These are phyloP conservation scores for Aspergillus amoenus DNA, from an alignment of 2,329 filamentous ascomycete species.

Conservation along the genomic window DNA sequence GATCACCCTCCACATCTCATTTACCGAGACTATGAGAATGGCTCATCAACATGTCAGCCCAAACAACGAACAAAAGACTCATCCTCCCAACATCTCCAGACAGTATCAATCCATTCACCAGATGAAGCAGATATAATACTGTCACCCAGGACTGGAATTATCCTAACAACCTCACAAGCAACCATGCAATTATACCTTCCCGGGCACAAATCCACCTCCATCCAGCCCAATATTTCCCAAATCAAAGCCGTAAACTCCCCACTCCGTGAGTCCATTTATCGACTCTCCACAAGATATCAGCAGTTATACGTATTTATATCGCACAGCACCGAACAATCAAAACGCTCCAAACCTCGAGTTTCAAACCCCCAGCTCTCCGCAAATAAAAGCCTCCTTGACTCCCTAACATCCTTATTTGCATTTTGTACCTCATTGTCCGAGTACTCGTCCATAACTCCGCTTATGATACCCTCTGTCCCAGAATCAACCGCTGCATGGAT, in stretches of 20 bases:
- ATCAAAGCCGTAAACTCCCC: conserved; percentile 35
- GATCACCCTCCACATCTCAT: conserved; percentile 17
- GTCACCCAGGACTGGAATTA: conserved; percentile 66
- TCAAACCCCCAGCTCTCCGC: not conserved
- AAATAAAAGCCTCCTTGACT: conserved; percentile 15
- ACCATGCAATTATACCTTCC: conserved; percentile 71
- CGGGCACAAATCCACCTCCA: conserved; percentile 46
- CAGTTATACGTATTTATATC: conserved; percentile 67
- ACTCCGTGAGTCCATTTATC: conserved; percentile 57
- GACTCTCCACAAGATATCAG: conserved; percentile 62
- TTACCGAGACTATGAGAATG: conserved; percentile 26
- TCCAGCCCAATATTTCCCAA: conserved; percentile 15
- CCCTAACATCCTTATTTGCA: conserved; percentile 20
- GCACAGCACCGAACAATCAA: conserved; percentile 9
- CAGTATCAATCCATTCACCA: not conserved
- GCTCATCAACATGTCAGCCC: not conserved
- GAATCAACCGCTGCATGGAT: conserved; percentile 57
- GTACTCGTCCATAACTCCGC: conserved; percentile 14
- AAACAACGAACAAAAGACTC: not conserved
- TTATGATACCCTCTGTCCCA: conserved; percentile 14
- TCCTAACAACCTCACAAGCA: conserved; percentile 70
- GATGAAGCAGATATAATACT: conserved; percentile 65
- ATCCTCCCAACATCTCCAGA: not conserved
- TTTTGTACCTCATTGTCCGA: conserved; percentile 25
- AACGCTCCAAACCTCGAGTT: conserved; percentile 24